These are phyloP conservation scores for Mycena olivaceomarginata DNA, from an alignment of 768 basidiomycete genomes.

Conservation along the genomic window DNA sequence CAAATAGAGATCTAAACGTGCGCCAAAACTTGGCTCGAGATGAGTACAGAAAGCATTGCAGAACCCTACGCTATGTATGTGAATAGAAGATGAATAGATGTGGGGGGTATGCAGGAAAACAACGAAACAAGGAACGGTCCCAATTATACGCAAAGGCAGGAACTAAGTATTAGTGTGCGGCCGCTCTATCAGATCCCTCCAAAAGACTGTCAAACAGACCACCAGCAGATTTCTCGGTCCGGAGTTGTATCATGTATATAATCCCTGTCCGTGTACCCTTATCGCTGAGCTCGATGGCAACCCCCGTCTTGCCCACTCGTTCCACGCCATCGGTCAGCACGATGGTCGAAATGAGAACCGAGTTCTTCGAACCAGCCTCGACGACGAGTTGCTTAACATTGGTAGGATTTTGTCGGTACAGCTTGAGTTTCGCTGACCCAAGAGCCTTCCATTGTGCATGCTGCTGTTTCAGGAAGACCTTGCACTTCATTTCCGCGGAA, in stretches of 20 bases:
- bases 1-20: neutral
- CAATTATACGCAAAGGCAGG: conserved; percentile 30
- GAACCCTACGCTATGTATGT: conserved; percentile 35
- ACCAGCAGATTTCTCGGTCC: conserved; percentile 90
- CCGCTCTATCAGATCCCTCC: conserved; percentile 87
- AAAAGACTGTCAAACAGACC: conserved; percentile 92
- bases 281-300: conserved; percentile 97
- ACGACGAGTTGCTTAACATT: conserved; percentile 98
- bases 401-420: conserved; percentile 90
- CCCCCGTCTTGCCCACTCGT: conserved; percentile 98
- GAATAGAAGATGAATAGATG: conserved; percentile 39
- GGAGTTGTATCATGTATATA: conserved; percentile 97
- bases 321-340: conserved; percentile 98
- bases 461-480: conserved; percentile 95
- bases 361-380: conserved; percentile 85
- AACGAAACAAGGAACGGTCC: conserved; percentile 25
- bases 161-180: conserved; percentile 40
- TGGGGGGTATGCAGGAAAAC: conserved; percentile 39
- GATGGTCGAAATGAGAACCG: conserved; percentile 94
- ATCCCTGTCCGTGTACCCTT: conserved; percentile 94
- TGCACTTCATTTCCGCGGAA: conserved; percentile 97
- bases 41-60: conserved; percentile 43
- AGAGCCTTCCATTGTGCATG: conserved; percentile 99
- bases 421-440: conserved; percentile 89
- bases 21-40: conserved; percentile 16